Percentiles rank a stretch among this genome's conserved stretches.
Conservation (phyloP, 2,329 filamentous ascomycete genomes). For the Thelonectria olida region DNA sequence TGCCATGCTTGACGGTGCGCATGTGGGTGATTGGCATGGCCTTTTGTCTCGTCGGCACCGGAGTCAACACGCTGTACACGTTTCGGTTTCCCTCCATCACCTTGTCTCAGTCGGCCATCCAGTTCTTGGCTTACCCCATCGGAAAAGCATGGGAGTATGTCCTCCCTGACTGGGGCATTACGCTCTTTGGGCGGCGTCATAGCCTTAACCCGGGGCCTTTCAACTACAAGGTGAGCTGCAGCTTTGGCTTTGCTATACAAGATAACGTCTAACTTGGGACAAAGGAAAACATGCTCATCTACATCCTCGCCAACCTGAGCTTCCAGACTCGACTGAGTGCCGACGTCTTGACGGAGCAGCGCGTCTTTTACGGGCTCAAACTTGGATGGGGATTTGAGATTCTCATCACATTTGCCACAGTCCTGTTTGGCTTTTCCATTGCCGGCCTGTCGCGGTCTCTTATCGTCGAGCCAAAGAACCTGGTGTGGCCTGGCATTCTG, state of each 20-base stretch:
- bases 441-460: no score
- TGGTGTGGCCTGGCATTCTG: no score
- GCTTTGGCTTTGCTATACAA: neutral
- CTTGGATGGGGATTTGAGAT: no score
- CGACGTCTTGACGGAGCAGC: slow-evolving; percentile 46
- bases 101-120: slow-evolving; percentile 47
- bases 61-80: slow-evolving; percentile 52
- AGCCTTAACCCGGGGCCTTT: slow-evolving; percentile 53
- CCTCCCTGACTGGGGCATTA: slow-evolving; percentile 44
- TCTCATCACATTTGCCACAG: no score
- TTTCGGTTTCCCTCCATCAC: slow-evolving; percentile 47
- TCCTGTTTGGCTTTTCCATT: no score
- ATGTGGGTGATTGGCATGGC: slow-evolving; percentile 51
- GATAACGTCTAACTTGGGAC: neutral
- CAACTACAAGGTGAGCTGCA: slow-evolving; percentile 44
- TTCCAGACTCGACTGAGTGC: slow-evolving; percentile 51
- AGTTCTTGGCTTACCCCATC: slow-evolving; percentile 55
- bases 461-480: no score
- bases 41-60: slow-evolving; percentile 49
- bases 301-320: slow-evolving; percentile 64
- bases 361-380: no score
- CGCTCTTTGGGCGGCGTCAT: slow-evolving; percentile 32
- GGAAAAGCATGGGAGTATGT: slow-evolving; percentile 50
- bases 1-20: slow-evolving; percentile 48
- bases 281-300: slow-evolving; percentile 62